phyloP scores from a whole-genome alignment of 768 basidiomycete genomes.

The Daedalea quercina region DNA sequence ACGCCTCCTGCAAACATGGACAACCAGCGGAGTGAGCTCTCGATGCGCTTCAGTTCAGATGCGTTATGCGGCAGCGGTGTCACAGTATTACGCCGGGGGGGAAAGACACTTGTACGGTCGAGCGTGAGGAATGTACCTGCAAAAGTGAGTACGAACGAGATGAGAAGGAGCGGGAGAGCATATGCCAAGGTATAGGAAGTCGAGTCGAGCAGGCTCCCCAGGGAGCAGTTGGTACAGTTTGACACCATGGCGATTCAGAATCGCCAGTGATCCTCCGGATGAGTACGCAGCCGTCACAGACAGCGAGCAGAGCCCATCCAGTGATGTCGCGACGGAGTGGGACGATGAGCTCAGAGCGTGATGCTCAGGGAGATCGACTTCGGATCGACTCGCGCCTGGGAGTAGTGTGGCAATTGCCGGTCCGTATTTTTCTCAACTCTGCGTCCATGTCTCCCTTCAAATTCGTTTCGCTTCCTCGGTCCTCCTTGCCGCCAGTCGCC shows the following conservation, averaged over 20 bases:
- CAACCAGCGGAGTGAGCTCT: constrained; percentile 21
- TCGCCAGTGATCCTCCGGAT: too few relatives aligned
- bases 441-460: background rate
- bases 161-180: constrained; percentile 49
- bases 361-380: background rate
- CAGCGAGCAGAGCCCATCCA: background rate
- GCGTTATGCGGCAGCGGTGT: constrained; percentile 10
- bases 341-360: background rate
- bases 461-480: background rate
- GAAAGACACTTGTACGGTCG: constrained; percentile 60
- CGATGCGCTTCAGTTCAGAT: constrained; percentile 25
- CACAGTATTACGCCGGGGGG: constrained; percentile 26
- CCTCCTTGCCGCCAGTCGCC: background rate
- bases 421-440: background rate
- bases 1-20: constrained; percentile 54
- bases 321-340: background rate
- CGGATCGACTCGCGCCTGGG: background rate
- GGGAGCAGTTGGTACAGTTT: constrained; percentile 6
- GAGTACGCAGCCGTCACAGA: background rate
- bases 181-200: constrained; percentile 49
- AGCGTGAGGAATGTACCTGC: constrained; percentile 69
- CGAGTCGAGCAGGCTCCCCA: constrained; percentile 35
- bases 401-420: constrained; percentile 2
- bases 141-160: constrained; percentile 52
- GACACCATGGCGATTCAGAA: too few relatives aligned